Evolutionary conservation across 352 stramenopile species (phyloP).

Genomic region (Phytophthora gonapodyides): DNA sequence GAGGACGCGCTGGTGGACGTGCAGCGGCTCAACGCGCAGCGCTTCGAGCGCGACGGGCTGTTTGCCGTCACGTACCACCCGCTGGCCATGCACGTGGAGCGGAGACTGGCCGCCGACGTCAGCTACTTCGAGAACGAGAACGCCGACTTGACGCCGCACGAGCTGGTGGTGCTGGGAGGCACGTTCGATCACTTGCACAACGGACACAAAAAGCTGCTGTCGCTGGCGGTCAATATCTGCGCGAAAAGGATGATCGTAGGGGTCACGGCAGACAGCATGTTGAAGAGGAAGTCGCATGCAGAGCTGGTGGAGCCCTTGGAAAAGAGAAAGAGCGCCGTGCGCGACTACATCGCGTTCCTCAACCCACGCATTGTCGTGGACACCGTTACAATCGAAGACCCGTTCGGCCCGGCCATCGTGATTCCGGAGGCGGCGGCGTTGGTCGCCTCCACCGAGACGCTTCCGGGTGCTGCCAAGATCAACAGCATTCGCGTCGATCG

Average conservation of each 20-base stretch:
- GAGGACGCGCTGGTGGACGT: slow-evolving; percentile 66
- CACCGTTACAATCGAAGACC: slow-evolving; percentile 81
- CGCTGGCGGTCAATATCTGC: slow-evolving; percentile 69
- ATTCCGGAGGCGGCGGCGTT: slow-evolving; percentile 71
- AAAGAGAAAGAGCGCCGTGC: slow-evolving; percentile 59
- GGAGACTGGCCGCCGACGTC: slow-evolving; percentile 52
- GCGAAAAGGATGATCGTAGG: slow-evolving; percentile 62
- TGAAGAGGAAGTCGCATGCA: slow-evolving; percentile 75
- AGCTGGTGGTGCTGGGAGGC: slow-evolving; percentile 75
- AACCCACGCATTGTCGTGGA: slow-evolving; percentile 66
- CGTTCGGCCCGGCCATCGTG: slow-evolving; percentile 85
- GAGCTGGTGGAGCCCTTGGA: slow-evolving; percentile 73
- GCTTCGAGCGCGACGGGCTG: slow-evolving; percentile 59
- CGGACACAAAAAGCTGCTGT: slow-evolving; percentile 91
- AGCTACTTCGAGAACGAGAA: slow-evolving; percentile 82
- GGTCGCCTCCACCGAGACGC: slow-evolving; percentile 87
- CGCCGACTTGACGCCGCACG: slow-evolving; percentile 53
- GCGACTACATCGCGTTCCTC: slow-evolving; percentile 64
- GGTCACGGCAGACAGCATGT: slow-evolving; percentile 81
- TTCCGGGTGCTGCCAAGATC: slow-evolving; percentile 80
- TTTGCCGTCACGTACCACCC: slow-evolving; percentile 70
- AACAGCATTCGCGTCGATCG: slow-evolving; percentile 74
- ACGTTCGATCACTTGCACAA: slow-evolving; percentile 93
- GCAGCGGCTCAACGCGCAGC: slow-evolving; percentile 64
- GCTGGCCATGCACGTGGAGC: slow-evolving; percentile 54